Percentiles rank a stretch among this genome's conserved stretches.
These are phyloP conservation scores for Penicillium waksmanii DNA, from an alignment of 495 filamentous ascomycete species.

Conservation along the genomic window DNA sequence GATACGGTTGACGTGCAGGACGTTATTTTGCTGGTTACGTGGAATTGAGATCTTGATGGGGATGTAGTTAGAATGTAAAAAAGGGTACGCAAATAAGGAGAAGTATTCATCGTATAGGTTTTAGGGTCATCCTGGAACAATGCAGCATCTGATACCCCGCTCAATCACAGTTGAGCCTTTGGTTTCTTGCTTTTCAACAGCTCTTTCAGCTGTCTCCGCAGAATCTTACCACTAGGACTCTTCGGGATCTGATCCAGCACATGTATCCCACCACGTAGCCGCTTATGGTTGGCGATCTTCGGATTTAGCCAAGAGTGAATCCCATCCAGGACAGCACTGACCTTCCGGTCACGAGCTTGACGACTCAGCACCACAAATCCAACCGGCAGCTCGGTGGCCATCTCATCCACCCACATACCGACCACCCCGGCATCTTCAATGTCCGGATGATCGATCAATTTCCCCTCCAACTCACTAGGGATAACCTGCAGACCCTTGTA, in stretches of 20 bases:
- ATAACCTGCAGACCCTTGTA: slow-evolving; percentile 79
- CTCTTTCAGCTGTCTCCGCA: slow-evolving; percentile 64
- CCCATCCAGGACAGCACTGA: slow-evolving; percentile 32
- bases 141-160: not conserved
- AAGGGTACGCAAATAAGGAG: no score
- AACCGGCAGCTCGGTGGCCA: slow-evolving; percentile 71
- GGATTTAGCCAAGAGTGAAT: slow-evolving; percentile 46
- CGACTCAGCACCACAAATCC: slow-evolving; percentile 67
- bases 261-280: slow-evolving; percentile 70
- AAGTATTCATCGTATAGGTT: not conserved
- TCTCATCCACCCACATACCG: slow-evolving; percentile 61
- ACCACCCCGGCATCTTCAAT: slow-evolving; percentile 76
- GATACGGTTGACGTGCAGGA: no score
- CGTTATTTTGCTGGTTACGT: no score
- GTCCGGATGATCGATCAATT: slow-evolving; percentile 65
- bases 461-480: slow-evolving; percentile 75
- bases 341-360: slow-evolving; percentile 35
- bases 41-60: no score
- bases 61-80: not conserved
- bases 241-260: slow-evolving; percentile 79
- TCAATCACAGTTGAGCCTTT: slow-evolving; percentile 19
- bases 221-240: slow-evolving; percentile 77
- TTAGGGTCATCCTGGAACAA: not conserved
- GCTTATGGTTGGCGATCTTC: slow-evolving; percentile 66
- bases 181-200: slow-evolving; percentile 25